Evolutionary conservation across 345 rosid species (phyloP), one percentile per base, ranked within the genome.

Genomic region (Conringia planisiliqua): DNA sequence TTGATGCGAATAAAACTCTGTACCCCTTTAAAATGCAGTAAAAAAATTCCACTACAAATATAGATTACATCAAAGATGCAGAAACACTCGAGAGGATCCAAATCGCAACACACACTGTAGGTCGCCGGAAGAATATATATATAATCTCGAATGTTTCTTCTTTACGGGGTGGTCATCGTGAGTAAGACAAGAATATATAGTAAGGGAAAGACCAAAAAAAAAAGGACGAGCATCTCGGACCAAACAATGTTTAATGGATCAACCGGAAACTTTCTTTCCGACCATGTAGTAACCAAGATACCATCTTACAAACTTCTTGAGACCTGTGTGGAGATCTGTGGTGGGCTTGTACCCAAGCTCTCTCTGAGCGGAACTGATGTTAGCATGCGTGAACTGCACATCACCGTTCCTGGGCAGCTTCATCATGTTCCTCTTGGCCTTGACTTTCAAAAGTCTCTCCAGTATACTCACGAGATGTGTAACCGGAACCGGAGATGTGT

Each of bases 231-330:
- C 38, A 7, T n/a, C n/a, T 33, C 38, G 38, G 35, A 32, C 35
- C 35, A 5, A 32, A 32, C 5, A 32, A 5, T 32, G 35, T 32
- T 4, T 29, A 29, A 35, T 7, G 38, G 38, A 35, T 8, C 38
- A 35, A 35, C n/a, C n/a, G n/a, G n/a, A n/a, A n/a, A n/a, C n/a
- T 82, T 82, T 87, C 72, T 83, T 86, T 57, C 84, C 88, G n/a
- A 77, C 85, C 24, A 79, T 67, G 59, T 93, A 86, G 86, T 86
- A 93, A 72, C 86, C 76, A 64, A 87, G 78, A 66, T 93, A 90
- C 98, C 98, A 93, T 73, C 90, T 74, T 8, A 89, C 97, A 42
- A 93, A 93, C 71, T 93, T 93, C 90, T 90, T 90, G 82, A 89
- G 82, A 47, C 96, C 97, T 0, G 87, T 78, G 72, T 90, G 96